phyloP scores from a whole-genome alignment of 2,329 filamentous ascomycete species.

The Mycosphaerella sp. region DNA sequence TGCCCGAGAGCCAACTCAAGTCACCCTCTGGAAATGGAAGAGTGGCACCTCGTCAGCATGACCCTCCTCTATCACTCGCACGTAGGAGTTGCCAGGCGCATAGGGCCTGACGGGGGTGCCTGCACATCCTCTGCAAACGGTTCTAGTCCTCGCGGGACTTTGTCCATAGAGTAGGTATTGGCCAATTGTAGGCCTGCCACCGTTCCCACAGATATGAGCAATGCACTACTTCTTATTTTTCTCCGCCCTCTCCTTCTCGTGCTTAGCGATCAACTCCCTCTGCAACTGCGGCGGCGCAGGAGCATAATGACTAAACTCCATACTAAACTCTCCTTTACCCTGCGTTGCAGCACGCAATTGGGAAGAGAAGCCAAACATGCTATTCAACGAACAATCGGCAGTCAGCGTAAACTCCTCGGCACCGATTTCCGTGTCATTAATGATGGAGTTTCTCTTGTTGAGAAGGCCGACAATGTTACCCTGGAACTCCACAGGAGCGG shows the following conservation, averaged over 20 bases:
- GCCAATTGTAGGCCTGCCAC: no score
- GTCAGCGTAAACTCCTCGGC: slow-evolving; percentile 88
- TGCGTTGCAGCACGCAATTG: slow-evolving; percentile 89
- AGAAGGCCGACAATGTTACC: slow-evolving; percentile 88
- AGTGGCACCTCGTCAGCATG: no score
- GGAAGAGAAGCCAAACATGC: slow-evolving; percentile 96
- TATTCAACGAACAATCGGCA: slow-evolving; percentile 87
- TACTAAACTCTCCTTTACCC: slow-evolving; percentile 96
- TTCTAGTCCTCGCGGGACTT: no score
- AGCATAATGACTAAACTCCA: slow-evolving; percentile 98
- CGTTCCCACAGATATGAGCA: neutral
- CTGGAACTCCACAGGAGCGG: slow-evolving; percentile 94
- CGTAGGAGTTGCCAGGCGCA: no score
- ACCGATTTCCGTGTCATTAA: slow-evolving; percentile 91
- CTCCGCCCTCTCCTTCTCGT: slow-evolving; percentile 60
- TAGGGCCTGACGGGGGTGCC: no score
- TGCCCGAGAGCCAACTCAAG: no score
- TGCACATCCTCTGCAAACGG: no score
- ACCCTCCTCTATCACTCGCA: no score
- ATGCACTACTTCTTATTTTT: slow-evolving; percentile 51
- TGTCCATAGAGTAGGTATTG: no score
- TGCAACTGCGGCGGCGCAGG: slow-evolving; percentile 82
- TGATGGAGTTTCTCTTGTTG: slow-evolving; percentile 94
- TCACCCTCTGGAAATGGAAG: no score
- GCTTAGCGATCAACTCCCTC: slow-evolving; percentile 64